Percentiles rank a stretch among this genome's conserved stretches.
Evolutionary conservation across 2,329 filamentous ascomycete genomes (phyloP).

Genomic region (Alternaria consortialis): DNA sequence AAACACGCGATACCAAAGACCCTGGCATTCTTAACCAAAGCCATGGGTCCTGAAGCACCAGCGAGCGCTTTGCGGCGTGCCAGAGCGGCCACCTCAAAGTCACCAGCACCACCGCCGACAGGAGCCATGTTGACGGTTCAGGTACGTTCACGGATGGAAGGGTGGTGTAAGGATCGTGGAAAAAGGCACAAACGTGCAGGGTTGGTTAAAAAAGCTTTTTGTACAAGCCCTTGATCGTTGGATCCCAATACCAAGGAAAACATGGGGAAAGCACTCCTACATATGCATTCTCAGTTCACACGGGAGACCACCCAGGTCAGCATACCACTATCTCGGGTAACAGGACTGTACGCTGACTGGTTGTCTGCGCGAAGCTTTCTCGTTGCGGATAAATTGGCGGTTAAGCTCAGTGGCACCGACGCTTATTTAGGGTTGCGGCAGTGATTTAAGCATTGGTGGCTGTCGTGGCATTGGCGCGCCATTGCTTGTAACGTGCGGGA

Average conservation of each 20-base stretch:
- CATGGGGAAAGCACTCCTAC: conserved; percentile 9
- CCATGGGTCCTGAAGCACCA: conserved; percentile 55
- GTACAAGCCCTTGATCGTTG: conserved; percentile 9
- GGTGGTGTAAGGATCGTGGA: neutral
- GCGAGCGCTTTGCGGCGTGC: conserved; percentile 53
- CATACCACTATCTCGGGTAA: conserved; percentile 4
- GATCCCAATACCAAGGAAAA: conserved; percentile 1
- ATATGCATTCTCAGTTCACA: conserved; percentile 11
- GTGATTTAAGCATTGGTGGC: conserved; percentile 9
- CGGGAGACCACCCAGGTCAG: neutral
- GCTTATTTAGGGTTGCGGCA: conserved; percentile 1
- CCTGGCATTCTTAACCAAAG: conserved; percentile 60
- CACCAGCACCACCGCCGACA: conserved; percentile 42
- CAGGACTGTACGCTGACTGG: conserved; percentile 4
- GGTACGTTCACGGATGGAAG: conserved; percentile 2
- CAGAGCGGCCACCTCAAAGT: conserved; percentile 53
- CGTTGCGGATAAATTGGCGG: conserved; percentile 10
- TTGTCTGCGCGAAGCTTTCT: conserved; percentile 4
- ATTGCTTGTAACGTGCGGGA: conserved; percentile 2
- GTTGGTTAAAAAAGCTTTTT: conserved; percentile 2
- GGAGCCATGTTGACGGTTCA: conserved; percentile 47
- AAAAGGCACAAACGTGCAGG: neutral
- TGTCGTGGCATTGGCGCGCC: neutral
- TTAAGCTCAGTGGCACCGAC: conserved; percentile 15
- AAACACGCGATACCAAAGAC: conserved; percentile 66